Evolutionary conservation across 768 basidiomycete species (phyloP), one percentile per base, ranked within the genome.

Genomic region (Suillus variegatus): DNA sequence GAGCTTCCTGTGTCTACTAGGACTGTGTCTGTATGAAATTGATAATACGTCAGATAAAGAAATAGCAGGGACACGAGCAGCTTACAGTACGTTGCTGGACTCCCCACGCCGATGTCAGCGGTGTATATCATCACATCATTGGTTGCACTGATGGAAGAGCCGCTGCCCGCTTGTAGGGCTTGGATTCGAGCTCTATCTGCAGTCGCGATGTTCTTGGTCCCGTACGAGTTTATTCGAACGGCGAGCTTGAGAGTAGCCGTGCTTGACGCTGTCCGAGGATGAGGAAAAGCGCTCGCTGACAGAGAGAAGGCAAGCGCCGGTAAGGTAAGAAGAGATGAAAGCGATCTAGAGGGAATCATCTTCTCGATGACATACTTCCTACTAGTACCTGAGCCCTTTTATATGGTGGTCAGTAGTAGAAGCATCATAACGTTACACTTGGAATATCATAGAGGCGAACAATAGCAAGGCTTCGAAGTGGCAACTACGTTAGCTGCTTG

Each of bases 1-100:
- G 67, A 66, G 44, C 71, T 72, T 5, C 70, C 70, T 10, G 70
- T 71, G 62, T 71, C 70, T 51, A 51, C 7, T 38, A 71, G n/a
- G 46, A 71, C 60, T 43, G 60, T 55, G 63, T 70, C 74, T 74
- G 36, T 22, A 44, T 18, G 8, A 35, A 16, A 51, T 46, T 13
- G 8, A 18, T 2, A 16, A 32, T 8, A 0, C 5, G 18, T 46
- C 41, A 56, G 14, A 28, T 43, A 18, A 40, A 64, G 49, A 12
- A 35, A 8, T 38, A 3, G 10, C n/a, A 18, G 35, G 25, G 25
- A 7, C 43, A 55, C 20, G 61, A 41, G 46, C 9, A 43, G n/a
- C 67, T 49, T 43, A 68, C 66, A 64, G 22, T 68, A 13, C 7
- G 58, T 65, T n/a, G 68, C 49, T 40, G 68, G 68, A 52, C 16